Evolutionary conservation across 75 land plant species (phyloP).

Genomic region (Cupressus sempervirens): DNA sequence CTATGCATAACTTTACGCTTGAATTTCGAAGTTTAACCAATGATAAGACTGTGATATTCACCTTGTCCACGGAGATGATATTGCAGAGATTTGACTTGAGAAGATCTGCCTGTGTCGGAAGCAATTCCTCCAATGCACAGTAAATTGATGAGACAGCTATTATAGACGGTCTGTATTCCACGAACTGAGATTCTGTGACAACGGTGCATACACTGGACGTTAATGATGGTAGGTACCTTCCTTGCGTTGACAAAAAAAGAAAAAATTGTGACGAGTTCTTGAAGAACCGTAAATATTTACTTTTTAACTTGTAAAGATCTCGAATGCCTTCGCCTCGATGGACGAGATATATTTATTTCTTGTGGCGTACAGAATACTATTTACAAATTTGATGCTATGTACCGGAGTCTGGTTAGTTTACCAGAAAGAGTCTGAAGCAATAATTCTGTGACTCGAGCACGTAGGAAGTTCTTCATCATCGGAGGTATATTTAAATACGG

Average conservation of each 20-base stretch:
- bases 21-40: no score
- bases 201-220: neutral
- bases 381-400: neutral
- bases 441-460: constrained; percentile 10
- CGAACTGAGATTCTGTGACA: constrained; percentile 15
- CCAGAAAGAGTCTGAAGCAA: constrained; percentile 13
- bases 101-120: constrained; percentile 14
- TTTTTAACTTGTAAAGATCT: neutral
- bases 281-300: neutral
- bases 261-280: neutral
- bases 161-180: constrained; percentile 19
- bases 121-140: constrained; percentile 23
- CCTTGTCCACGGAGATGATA: constrained; percentile 5
- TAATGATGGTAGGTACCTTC: neutral
- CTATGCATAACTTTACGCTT: no score
- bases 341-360: neutral
- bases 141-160: neutral
- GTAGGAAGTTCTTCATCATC: neutral
- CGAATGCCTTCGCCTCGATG: neutral
- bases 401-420: neutral
- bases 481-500: neutral
- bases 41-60: neutral
- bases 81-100: constrained; percentile 12
- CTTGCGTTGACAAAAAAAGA: neutral
- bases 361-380: neutral